Evolutionary conservation across 2,329 filamentous ascomycete species (phyloP), one percentile per base, ranked within the genome.

Genomic region (Ceratocystis ficicola): DNA sequence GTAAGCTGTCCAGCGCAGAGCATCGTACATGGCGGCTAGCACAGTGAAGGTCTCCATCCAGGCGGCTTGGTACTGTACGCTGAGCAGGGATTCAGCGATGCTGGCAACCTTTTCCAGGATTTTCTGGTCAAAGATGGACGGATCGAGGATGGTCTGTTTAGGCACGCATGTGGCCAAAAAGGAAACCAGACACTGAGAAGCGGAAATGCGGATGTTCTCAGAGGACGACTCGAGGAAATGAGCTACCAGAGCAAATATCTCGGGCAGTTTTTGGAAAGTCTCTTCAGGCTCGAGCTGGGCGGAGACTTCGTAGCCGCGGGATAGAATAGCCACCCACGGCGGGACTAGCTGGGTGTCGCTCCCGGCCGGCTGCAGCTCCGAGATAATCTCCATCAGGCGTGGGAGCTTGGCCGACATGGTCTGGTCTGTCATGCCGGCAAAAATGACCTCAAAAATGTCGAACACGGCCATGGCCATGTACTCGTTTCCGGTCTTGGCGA

Each of bases 401-500:
- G 92, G 91, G 12, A 99, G 81, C 76, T 97, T 99, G 0, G 90
- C 84, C 2, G 91, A 95, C 0, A 92, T 89, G 62, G 92, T 82
- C 70, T 95, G 90, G 70, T 92, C 88, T n/a, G 80, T 84, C 87
- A 99, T 92, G 6, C 91, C 88, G 71, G 88, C 87, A 70, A 99
- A 97, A 57, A 97, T 95, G 20, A 95, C 88, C 75, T 99, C 94
- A 72, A 99, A 99, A 3, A 97, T 93, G 70, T 96, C 93, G 71
- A 99, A 96, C 0, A 92, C 89, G 10, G 90, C 88, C 87, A 97
- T 95, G 41, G 92, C 95, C 79, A 99, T 86, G 74, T 93, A 95
- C 74, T 97, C 92, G 74, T 95, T 96, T 74, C 86, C 94, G 7
- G 89, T 92, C 72, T 87, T 87, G 36, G 93, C 93, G 68, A 97